A percentile compares a stretch with the other conserved stretches of the same genome.
phyloP scores from a whole-genome alignment of 2,329 filamentous ascomycete genomes.

The Beauveria asiatica region DNA sequence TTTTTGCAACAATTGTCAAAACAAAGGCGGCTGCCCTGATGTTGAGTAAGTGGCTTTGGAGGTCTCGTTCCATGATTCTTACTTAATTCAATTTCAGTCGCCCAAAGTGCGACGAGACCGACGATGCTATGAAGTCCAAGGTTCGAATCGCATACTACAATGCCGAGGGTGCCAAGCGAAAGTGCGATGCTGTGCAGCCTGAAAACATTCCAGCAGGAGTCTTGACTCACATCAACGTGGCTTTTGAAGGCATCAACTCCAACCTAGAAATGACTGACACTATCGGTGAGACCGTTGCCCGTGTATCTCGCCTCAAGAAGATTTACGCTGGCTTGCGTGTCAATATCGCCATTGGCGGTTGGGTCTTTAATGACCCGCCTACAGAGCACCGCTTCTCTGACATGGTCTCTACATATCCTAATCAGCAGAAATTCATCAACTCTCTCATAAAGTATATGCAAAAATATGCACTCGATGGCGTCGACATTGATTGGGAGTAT shows the following conservation, averaged over 20 bases:
- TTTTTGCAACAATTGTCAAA: constrained; percentile 18
- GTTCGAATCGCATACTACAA: constrained; percentile 9
- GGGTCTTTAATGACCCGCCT: constrained; percentile 29
- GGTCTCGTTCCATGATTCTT: not conserved
- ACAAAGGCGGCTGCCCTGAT: constrained; percentile 10
- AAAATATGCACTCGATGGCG: constrained; percentile 21
- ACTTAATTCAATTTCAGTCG: not conserved
- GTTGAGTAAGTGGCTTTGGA: not conserved
- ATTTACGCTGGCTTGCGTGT: not conserved
- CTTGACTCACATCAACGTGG: constrained; percentile 9
- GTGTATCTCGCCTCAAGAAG: not conserved
- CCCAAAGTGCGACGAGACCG: not conserved
- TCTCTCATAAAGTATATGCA: constrained; percentile 15
- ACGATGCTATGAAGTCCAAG: not conserved
- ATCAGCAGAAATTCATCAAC: not conserved
- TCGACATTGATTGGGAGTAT: constrained; percentile 25
- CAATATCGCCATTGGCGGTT: constrained; percentile 24
- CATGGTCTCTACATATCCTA: not conserved
- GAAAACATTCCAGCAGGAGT: constrained; percentile 4
- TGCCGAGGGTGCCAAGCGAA: not conserved
- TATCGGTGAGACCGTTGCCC: not conserved
- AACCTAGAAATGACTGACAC: not conserved
- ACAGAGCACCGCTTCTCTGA: constrained; percentile 15
- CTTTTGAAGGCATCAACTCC: constrained; percentile 5
- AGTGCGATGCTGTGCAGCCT: constrained; percentile 8